Evolutionary conservation across 2,329 filamentous ascomycete genomes (phyloP), one percentile per base, ranked within the genome.

Genomic region (Scolecobasidium constrictum): DNA sequence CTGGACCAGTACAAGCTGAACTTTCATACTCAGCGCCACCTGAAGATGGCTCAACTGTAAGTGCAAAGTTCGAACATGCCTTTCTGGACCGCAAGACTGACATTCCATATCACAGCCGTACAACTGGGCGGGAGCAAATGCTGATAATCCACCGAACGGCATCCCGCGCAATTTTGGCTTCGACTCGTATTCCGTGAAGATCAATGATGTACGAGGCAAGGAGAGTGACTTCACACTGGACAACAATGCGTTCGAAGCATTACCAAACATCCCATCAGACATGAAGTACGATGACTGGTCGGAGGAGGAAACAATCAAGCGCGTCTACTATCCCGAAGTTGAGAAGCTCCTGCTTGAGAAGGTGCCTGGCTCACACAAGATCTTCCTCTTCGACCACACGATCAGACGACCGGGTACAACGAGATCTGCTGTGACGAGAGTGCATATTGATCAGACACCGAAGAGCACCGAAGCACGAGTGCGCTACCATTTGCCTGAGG

Each of bases 331-430:
- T 65, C 82, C 86, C 0, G 86, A 94, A 57, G 75, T 94, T 6
- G 81, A 88, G 62, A 59, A 71, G 38, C 65, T 94, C 19, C 66
- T 95, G 1, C 65, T 87, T 2, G 64, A 75, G 12, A 61, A 76
- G 45, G 68, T 93, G 13, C 78, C 81, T 0, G 83, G 81, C 42
- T 72, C 75, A 19, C 70, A 74, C 44, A 70, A 72, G 4, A 68
- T 94, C 21, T 67, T 85, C 51, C 66, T 94, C 56, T 94, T 94
- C 63, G 86, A 94, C 67, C 84, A 94, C 66, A 94, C 86, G 5
- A 77, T 94, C 58, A 81, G 87, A n/a, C 57, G 62, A 2, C 72
- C 77, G 0, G 61, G 66, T 42, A 73, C 82, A 0, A 59, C 61
- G n/a, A 75, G 86, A 38, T 68, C 65, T 2, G 86, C 87, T 2